Evolutionary conservation across 805 yeast genomes (phyloP).

Genomic region (Starmerella vitae): DNA sequence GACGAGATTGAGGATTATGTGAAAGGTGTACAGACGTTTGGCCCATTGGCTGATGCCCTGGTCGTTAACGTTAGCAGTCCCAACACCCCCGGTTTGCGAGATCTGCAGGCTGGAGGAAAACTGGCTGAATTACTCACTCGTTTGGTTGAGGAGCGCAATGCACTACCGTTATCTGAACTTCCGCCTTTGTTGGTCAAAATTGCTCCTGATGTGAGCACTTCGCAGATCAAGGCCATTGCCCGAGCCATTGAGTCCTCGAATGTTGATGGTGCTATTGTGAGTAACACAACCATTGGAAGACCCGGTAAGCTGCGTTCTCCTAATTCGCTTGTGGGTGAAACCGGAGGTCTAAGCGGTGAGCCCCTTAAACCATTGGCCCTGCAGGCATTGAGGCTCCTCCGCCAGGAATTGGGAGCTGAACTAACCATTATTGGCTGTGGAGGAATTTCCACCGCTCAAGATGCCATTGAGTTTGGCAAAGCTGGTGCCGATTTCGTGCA

Average conservation of each 20-base stretch:
- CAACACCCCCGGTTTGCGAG: conserved; percentile 88
- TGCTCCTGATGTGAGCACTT: conserved; percentile 81
- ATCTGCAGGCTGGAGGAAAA: conserved; percentile 64
- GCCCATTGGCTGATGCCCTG: conserved; percentile 73
- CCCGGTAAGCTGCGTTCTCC: conserved; percentile 48
- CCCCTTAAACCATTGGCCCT: conserved; percentile 75
- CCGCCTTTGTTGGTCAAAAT: conserved; percentile 84
- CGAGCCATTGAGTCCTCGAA: conserved; percentile 59
- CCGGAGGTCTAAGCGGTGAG: conserved; percentile 84
- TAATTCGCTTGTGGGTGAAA: conserved; percentile 29
- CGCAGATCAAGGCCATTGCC: conserved; percentile 73
- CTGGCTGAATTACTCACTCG: conserved; percentile 51
- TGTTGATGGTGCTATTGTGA: conserved; percentile 82
- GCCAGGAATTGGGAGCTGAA: conserved; percentile 62
- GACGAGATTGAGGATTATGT: conserved; percentile 81
- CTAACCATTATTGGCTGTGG: conserved; percentile 86
- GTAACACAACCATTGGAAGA: conserved; percentile 83
- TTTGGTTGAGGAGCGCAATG: conserved; percentile 58
- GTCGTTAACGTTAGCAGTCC: conserved; percentile 91
- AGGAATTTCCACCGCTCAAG: conserved; percentile 76
- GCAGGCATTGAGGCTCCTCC: conserved; percentile 53
- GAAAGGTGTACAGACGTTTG: conserved; percentile 68
- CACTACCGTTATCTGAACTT: conserved; percentile 33
- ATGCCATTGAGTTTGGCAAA: conserved; percentile 78
- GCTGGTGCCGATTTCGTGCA: conserved; percentile 91